Evolutionary conservation across 805 yeast genomes (phyloP), one percentile per base, ranked within the genome.

Genomic region (Sugiyamaella marilandica): DNA sequence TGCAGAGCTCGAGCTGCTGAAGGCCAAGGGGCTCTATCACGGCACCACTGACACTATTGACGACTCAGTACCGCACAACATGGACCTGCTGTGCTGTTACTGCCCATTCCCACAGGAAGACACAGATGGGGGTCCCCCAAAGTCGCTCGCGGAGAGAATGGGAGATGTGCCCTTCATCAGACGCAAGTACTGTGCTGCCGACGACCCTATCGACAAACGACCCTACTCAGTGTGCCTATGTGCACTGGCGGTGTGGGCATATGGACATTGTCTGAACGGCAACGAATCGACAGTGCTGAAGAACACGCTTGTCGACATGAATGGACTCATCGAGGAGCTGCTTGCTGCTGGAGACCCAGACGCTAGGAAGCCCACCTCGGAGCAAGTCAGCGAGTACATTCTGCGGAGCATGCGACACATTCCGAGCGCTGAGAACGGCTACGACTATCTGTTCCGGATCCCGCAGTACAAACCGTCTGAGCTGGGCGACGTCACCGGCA

Each of bases 371-470:
- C 43, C 43, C 14, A 39, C 43, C 19, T 39, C 43, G 5, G 43
- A 39, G 19, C 43, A 39, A 24, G 19, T 39, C 16, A 39, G 43
- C 21, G 43, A 39, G 43, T 39, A 39, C 19, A 39, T 39, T 19
- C 16, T 39, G 24, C 2, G 43, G 24, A 39, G 43, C 21, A 39
- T 39, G 43, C 43, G 43, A 16, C 43, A 39, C 43, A 44, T 55
- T 13, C 53, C 59, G 8, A 43, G 49, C 18, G 45, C 29, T 44
- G 85, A 82, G 57, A 71, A 72, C 49, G 85, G 83, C 1, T 74
- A 75, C 55, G 62, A 65, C 2, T 82, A 80, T 60, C 63, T 83
- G 48, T 67, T 73, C 51, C 70, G 85, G 45, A 69, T 83, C 52
- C 55, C 64, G 2, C 52, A 55, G 18, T 59, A 59, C 16, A 57